Conservation (phyloP, 805 yeast species). For the Pichia cephalocereana region DNA sequence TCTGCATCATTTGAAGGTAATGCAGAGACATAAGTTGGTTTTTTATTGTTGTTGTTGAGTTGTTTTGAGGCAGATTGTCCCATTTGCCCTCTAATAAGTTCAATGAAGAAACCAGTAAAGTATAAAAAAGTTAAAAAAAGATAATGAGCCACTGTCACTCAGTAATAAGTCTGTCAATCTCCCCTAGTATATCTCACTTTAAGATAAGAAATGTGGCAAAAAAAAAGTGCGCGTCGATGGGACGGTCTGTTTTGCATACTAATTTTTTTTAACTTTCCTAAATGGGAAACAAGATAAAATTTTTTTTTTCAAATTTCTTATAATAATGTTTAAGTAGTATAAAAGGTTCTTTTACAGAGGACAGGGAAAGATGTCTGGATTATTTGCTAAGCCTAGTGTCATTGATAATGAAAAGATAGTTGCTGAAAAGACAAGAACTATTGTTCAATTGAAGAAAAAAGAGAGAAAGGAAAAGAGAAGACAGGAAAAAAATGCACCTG, state of each 20-base stretch:
- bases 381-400: constrained; percentile 35
- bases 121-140: too few relatives aligned
- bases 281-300: not conserved
- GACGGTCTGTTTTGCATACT: not conserved
- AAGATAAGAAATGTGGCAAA: too few relatives aligned
- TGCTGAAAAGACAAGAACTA: constrained; percentile 20
- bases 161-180: too few relatives aligned
- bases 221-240: not conserved
- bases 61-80: constrained; percentile 2
- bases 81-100: not conserved
- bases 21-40: constrained; percentile 4
- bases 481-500: constrained; percentile 15
- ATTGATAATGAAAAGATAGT: constrained; percentile 29
- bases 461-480: constrained; percentile 11
- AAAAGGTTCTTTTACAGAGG: not conserved
- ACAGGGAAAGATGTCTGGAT: constrained; percentile 8
- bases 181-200: too few relatives aligned
- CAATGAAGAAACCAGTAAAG: too few relatives aligned
- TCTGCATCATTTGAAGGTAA: constrained; percentile 13
- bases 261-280: not conserved
- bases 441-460: constrained; percentile 6
- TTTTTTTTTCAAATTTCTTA: too few relatives aligned
- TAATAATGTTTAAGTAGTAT: too few relatives aligned
- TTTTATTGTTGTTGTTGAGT: not conserved
- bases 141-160: too few relatives aligned